Percentiles rank a stretch among this genome's conserved stretches.
These are phyloP conservation scores for Ambrosia hybrid DNA, from an alignment of 140 eudicot species.

Conservation along the genomic window DNA sequence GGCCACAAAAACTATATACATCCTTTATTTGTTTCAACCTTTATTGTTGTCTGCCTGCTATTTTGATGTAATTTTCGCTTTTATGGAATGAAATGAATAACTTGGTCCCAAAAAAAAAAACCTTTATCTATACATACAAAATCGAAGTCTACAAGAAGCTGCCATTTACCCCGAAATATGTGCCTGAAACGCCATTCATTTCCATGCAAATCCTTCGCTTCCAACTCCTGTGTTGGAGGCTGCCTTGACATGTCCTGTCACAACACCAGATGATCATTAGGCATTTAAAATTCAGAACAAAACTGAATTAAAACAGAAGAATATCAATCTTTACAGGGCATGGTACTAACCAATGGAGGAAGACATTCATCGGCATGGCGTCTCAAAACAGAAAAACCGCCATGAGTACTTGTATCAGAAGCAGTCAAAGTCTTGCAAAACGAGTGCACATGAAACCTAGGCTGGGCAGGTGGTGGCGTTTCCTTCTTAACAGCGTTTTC, in stretches of 20 bases:
- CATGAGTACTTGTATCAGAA: conserved; percentile 98
- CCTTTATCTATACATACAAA: conserved; percentile 2
- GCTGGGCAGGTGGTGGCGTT: conserved; percentile 48
- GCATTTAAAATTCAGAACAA: not conserved
- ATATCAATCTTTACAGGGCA: not conserved
- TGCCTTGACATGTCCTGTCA: conserved; percentile 94
- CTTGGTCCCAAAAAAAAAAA: no score
- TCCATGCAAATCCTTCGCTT: conserved; percentile 92
- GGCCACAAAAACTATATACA: not conserved
- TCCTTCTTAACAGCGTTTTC: conserved; percentile 74
- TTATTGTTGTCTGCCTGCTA: no score
- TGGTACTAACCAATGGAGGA: conserved; percentile 74
- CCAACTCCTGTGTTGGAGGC: conserved; percentile 96
- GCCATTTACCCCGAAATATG: conserved; percentile 79
- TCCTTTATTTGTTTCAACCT: not conserved
- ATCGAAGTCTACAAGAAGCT: conserved; percentile 7
- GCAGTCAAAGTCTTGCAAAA: conserved; percentile 98
- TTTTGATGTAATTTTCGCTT: no score
- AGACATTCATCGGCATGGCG: conserved; percentile 99
- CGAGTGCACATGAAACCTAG: conserved; percentile 85
- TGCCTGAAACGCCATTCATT: conserved; percentile 90
- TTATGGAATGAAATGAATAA: no score
- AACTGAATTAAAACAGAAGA: conserved; percentile 5
- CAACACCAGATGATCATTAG: conserved; percentile 14
- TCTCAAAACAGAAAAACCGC: conserved; percentile 95